Evolutionary conservation across 2,329 filamentous ascomycete species (phyloP).

Genomic region (Pseudogymnoascus sp.): DNA sequence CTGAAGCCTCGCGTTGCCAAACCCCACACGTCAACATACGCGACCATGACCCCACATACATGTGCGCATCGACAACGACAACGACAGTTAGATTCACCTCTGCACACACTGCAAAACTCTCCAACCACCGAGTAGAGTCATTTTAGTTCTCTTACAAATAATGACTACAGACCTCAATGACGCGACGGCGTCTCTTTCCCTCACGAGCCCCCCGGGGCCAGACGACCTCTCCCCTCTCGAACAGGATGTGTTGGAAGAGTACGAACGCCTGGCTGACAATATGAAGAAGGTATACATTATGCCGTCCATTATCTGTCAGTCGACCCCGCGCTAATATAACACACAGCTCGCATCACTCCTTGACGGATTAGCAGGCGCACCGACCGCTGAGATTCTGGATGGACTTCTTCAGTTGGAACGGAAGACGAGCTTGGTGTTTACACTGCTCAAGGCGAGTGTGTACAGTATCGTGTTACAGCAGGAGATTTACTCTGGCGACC

Average conservation of each 20-base stretch:
- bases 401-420: slow-evolving; percentile 80
- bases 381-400: slow-evolving; percentile 77
- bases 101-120: neutral
- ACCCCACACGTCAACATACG: slow-evolving; percentile 3
- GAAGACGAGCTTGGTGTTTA: slow-evolving; percentile 92
- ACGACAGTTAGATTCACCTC: neutral
- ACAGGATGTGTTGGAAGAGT: slow-evolving; percentile 92
- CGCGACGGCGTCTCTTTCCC: slow-evolving; percentile 9
- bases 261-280: slow-evolving; percentile 77
- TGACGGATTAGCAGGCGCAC: slow-evolving; percentile 56
- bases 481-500: slow-evolving; percentile 70
- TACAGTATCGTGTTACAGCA: slow-evolving; percentile 98
- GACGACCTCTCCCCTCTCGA: slow-evolving; percentile 67
- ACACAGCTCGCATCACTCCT: slow-evolving; percentile 50
- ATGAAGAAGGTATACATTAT: slow-evolving; percentile 65
- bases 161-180: slow-evolving; percentile 17
- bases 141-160: neutral
- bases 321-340: slow-evolving; percentile 8
- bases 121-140: neutral
- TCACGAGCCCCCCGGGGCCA: slow-evolving; percentile 23
- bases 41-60: slow-evolving; percentile 3
- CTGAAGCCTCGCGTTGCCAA: neutral
- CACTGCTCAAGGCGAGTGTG: slow-evolving; percentile 91
- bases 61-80: neutral
- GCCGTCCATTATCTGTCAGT: neutral